Conservation (phyloP, 257 asterid species). For the Cinchona pubescens region DNA sequence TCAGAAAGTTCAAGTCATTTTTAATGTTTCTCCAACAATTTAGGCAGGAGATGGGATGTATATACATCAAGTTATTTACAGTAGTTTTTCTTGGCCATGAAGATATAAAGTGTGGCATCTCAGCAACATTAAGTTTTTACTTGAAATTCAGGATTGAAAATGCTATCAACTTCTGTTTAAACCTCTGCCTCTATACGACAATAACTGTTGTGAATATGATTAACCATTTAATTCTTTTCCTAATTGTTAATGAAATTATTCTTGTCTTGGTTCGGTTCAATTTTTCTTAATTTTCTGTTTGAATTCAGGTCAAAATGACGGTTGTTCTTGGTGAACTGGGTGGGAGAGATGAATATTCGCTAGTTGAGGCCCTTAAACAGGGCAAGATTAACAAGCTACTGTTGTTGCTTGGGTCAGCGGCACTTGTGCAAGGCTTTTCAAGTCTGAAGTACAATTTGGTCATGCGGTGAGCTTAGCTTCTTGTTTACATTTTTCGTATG, state of each 20-base stretch:
- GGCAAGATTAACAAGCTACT: constrained; percentile 90
- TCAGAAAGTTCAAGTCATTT: background rate
- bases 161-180: background rate
- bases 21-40: too few species aligned
- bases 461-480: constrained; percentile 77
- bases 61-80: background rate
- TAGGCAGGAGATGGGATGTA: too few species aligned
- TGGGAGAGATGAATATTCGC: constrained; percentile 97
- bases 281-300: constrained; percentile 19
- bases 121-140: background rate
- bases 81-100: background rate
- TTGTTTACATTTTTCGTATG: background rate
- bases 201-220: background rate
- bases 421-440: constrained; percentile 94
- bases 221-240: background rate
- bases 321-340: constrained; percentile 99
- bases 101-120: background rate
- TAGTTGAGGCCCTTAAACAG: constrained; percentile 94
- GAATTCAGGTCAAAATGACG: constrained; percentile 73
- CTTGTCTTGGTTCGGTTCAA: background rate
- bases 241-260: background rate
- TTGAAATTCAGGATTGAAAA: background rate
- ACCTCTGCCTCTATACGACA: background rate
- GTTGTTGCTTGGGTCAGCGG: constrained; percentile 99
- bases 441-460: constrained; percentile 99